Conservation (phyloP, 306 rosid species). For the Crataegus laevigata region DNA sequence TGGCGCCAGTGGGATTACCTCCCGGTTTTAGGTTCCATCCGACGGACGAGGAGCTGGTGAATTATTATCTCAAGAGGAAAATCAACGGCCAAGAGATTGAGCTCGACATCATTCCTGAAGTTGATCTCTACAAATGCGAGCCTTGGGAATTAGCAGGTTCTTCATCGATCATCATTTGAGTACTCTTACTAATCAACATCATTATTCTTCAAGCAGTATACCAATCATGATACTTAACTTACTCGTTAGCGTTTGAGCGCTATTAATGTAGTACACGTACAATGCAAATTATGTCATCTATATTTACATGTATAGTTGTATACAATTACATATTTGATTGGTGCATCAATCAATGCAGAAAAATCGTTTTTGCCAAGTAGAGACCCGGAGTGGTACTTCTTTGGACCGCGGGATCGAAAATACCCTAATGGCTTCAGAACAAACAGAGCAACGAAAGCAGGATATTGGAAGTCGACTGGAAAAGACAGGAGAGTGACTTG, state of each 20-base stretch:
- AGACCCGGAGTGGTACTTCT: constrained; percentile 99
- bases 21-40: constrained; percentile 99
- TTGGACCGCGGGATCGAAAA: constrained; percentile 88
- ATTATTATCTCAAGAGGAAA: constrained; percentile 86
- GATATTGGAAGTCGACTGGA: constrained; percentile 96
- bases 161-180: not conserved
- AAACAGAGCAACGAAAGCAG: constrained; percentile 92
- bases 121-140: constrained; percentile 99
- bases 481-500: constrained; percentile 71
- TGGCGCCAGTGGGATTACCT: constrained; percentile 97
- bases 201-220: not conserved
- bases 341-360: constrained; percentile 29
- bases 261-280: no score
- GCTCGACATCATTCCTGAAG: constrained; percentile 95
- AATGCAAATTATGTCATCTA: no score
- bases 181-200: not conserved
- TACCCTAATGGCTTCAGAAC: constrained; percentile 96
- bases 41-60: constrained; percentile 95
- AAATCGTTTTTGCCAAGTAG: constrained; percentile 92
- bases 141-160: constrained; percentile 98
- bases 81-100: constrained; percentile 89
- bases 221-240: not conserved
- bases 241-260: not conserved
- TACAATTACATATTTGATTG: not conserved
- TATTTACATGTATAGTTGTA: not conserved